phyloP scores from a whole-genome alignment of 345 rosid species.

The Camelina sativa region DNA sequence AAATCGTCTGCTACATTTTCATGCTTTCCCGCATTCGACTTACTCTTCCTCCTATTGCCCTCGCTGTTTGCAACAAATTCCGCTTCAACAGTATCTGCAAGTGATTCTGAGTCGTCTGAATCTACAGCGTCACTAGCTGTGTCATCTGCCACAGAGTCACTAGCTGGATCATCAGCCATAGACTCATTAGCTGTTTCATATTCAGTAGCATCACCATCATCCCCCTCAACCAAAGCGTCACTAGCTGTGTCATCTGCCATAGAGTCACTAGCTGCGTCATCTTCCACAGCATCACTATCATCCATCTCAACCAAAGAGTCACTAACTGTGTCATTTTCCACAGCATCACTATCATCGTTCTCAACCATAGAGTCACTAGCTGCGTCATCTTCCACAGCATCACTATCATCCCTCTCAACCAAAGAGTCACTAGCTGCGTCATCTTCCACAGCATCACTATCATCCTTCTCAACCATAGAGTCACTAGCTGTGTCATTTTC shows the following conservation, averaged over 20 bases:
- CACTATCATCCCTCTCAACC: background rate
- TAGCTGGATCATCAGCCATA: constrained; percentile 29
- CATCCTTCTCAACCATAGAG: background rate
- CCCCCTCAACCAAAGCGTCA: constrained; percentile 20
- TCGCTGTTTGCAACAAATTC: constrained; percentile 32
- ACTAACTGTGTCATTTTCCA: constrained; percentile 24
- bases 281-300: constrained; percentile 11
- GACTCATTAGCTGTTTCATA: constrained; percentile 34
- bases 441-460: background rate
- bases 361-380: constrained; percentile 8
- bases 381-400: constrained; percentile 27
- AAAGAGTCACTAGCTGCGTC: constrained; percentile 13
- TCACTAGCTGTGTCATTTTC: constrained; percentile 35
- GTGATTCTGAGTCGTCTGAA: constrained; percentile 32
- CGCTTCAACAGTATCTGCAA: constrained; percentile 25
- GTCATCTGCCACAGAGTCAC: constrained; percentile 31
- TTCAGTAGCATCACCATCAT: constrained; percentile 1
- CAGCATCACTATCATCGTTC: background rate
- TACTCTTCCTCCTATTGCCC: constrained; percentile 33
- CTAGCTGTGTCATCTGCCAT: constrained; percentile 30
- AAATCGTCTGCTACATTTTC: constrained; percentile 24
- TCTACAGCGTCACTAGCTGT: constrained; percentile 17
- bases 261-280: constrained; percentile 32
- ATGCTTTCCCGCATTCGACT: constrained; percentile 23
- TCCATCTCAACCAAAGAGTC: background rate